Percentiles rank a stretch among this genome's conserved stretches.
phyloP scores from a whole-genome alignment of 371 early-diverging fungal genomes.

The Mortierella sp. region DNA sequence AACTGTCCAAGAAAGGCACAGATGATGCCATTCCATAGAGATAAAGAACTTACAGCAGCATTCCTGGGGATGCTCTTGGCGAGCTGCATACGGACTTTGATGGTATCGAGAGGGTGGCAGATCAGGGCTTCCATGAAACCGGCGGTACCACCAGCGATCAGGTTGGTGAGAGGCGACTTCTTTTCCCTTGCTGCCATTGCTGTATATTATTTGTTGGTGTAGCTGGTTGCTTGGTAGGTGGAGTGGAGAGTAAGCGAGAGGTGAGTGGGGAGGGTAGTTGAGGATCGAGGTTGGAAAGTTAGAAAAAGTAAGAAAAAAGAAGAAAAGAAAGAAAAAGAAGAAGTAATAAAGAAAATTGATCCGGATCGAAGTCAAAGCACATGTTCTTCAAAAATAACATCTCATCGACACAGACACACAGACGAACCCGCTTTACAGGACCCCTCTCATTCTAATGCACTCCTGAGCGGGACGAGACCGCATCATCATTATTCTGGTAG shows the following conservation, averaged over 20 bases:
- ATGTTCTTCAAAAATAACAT: neutral
- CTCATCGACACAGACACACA: slow-evolving; percentile 2
- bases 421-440: neutral
- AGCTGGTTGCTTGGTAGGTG: neutral
- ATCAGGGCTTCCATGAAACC: slow-evolving; percentile 94
- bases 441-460: neutral
- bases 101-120: slow-evolving; percentile 98
- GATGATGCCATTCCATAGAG: neutral
- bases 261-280: slow-evolving; percentile 24
- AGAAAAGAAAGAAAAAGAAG: neutral
- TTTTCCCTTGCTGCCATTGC: slow-evolving; percentile 46
- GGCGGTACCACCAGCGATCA: slow-evolving; percentile 94
- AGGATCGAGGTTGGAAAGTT: neutral
- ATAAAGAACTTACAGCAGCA: slow-evolving; percentile 42
- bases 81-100: slow-evolving; percentile 96
- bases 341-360: neutral
- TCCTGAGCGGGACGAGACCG: neutral
- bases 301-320: neutral
- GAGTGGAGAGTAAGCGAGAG: slow-evolving; percentile 10
- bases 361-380: neutral
- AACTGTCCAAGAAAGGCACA: neutral
- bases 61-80: slow-evolving; percentile 64
- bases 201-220: neutral
- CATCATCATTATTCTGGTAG: neutral
- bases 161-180: slow-evolving; percentile 73